Evolutionary conservation across 306 rosid species (phyloP).

Genomic region (Fragaria nilgerrensis): DNA sequence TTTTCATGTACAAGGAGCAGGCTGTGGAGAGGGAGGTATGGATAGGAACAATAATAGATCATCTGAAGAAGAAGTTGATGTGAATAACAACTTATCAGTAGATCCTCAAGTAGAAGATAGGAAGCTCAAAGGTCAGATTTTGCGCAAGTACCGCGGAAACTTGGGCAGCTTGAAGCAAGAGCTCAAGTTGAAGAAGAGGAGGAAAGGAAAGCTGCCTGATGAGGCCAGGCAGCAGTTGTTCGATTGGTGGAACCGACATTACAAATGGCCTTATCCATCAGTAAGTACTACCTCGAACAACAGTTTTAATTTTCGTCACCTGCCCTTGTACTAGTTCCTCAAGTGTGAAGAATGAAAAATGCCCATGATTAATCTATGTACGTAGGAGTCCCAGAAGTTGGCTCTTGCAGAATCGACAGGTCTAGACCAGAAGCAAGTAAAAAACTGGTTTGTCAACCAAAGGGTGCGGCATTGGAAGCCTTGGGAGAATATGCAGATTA

Average conservation of each 20-base stretch:
- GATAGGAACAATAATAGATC: constrained; percentile 63
- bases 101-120: constrained; percentile 86
- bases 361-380: too few relatives aligned
- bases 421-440: constrained; percentile 92
- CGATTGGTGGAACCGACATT: constrained; percentile 97
- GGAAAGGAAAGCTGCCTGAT: constrained; percentile 89
- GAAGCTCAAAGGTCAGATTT: constrained; percentile 85
- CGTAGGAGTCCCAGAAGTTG: constrained; percentile 89
- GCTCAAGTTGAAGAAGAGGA: constrained; percentile 85
- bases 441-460: constrained; percentile 98
- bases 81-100: constrained; percentile 40
- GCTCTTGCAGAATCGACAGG: constrained; percentile 94
- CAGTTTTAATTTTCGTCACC: not conserved
- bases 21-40: constrained; percentile 41
- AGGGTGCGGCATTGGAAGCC: constrained; percentile 99
- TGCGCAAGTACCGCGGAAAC: constrained; percentile 87
- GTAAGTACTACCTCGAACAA: constrained; percentile 20
- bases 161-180: constrained; percentile 89
- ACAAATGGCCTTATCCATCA: constrained; percentile 99
- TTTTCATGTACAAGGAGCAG: constrained; percentile 24
- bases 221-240: constrained; percentile 94
- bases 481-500: constrained; percentile 92
- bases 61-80: constrained; percentile 56
- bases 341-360: not conserved
- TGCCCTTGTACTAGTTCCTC: not conserved